Conservation (phyloP, 768 basidiomycete genomes). For the Lactarius indigo region DNA sequence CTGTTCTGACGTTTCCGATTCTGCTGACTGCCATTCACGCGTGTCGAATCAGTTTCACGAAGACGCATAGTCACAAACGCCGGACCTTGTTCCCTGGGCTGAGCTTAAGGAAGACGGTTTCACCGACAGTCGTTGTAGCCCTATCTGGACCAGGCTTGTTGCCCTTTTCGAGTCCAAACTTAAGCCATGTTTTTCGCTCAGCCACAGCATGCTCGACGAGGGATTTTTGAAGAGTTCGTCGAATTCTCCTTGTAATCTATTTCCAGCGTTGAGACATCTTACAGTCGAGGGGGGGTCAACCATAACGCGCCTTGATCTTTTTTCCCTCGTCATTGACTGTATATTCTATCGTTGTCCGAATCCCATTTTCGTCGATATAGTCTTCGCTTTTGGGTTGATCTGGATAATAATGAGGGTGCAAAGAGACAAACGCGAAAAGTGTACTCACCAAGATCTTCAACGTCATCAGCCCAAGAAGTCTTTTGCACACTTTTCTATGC, state of each 20-base stretch:
- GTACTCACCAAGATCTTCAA: conserved; percentile 35
- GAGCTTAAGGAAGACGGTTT: conserved; percentile 62
- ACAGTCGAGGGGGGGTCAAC: not conserved
- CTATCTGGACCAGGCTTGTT: not conserved
- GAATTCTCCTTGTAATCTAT: conserved; percentile 83
- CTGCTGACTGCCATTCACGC: conserved; percentile 43
- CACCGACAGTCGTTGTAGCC: conserved; percentile 65
- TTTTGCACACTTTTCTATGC: conserved; percentile 32
- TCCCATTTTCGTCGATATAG: conserved; percentile 79
- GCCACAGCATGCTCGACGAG: conserved; percentile 94
- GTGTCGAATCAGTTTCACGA: conserved; percentile 46
- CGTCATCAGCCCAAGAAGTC: conserved; percentile 41
- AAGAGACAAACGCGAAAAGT: not conserved
- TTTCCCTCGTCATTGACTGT: conserved; percentile 56
- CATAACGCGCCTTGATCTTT: conserved; percentile 77
- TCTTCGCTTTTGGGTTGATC: conserved; percentile 60
- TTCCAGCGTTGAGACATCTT: conserved; percentile 1
- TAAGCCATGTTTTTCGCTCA: conserved; percentile 88
- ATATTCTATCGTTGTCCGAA: conserved; percentile 82
- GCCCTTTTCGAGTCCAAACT: conserved; percentile 90
- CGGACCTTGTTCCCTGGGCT: conserved; percentile 46
- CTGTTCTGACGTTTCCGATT: conserved; percentile 63
- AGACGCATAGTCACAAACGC: conserved; percentile 36
- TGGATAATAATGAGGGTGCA: conserved; percentile 21
- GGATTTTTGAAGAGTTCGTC: conserved; percentile 82